Conservation (phyloP, 2,329 filamentous ascomycete species). For the Xylaria sp. region DNA sequence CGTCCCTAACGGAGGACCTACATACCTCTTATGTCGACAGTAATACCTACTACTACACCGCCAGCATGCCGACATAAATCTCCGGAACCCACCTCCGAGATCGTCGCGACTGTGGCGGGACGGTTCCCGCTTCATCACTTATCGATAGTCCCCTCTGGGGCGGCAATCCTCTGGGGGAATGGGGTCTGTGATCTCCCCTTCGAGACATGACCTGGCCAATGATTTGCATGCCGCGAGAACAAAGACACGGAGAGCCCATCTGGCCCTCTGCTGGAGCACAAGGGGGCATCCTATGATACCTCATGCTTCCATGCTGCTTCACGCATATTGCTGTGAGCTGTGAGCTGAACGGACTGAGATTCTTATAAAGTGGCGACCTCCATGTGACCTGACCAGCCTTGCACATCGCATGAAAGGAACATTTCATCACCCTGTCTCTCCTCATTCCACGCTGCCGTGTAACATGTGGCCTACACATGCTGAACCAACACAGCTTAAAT, state of each 20-base stretch:
- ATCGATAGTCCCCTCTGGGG: not conserved
- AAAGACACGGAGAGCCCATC: not conserved
- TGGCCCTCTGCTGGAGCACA: not conserved
- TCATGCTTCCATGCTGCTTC: no score
- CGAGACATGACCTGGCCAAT: not conserved
- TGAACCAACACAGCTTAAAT: conserved; percentile 17
- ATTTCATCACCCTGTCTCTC: conserved; percentile 8
- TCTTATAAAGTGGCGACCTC: not conserved
- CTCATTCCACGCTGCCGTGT: conserved; percentile 10
- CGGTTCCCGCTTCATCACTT: not conserved
- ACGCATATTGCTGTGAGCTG: no score
- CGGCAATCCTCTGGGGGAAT: no score
- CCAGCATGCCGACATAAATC: conserved; percentile 4
- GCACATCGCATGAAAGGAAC: conserved; percentile 5
- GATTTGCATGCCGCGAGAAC: not conserved
- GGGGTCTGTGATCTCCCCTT: not conserved
- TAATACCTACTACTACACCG: conserved; percentile 8
- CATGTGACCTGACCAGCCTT: not conserved
- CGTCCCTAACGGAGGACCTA: not conserved
- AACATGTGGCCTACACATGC: conserved; percentile 7
- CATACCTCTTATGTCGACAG: not conserved
- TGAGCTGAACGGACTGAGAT: not conserved
- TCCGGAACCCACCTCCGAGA: conserved; percentile 4
- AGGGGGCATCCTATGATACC: not conserved
- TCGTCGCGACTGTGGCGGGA: conserved; percentile 2